Percentiles rank a stretch among this genome's conserved stretches.
Conservation (phyloP, 495 filamentous ascomycete genomes). For the Corynascus novoguineensis region DNA sequence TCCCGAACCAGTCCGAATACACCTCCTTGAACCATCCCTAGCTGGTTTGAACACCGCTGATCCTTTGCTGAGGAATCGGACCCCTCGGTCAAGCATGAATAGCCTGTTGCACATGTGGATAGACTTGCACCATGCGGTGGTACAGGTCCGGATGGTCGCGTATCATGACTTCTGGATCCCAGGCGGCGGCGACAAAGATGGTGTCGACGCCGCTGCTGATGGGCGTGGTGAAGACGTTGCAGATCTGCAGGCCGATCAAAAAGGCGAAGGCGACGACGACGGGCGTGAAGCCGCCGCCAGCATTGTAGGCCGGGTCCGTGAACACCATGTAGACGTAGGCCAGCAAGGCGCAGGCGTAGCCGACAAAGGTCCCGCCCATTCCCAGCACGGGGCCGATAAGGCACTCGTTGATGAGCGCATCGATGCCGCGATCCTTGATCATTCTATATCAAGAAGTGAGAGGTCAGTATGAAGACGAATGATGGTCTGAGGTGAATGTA, state of each 20-base stretch:
- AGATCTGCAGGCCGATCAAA: constrained; percentile 79
- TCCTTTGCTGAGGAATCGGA: no score
- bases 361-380: constrained; percentile 79
- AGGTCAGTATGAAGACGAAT: constrained; percentile 10
- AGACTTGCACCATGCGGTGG: constrained; percentile 65
- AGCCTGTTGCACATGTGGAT: constrained; percentile 69
- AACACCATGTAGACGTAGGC: constrained; percentile 75
- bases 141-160: constrained; percentile 78
- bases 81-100: constrained; percentile 31
- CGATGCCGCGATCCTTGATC: constrained; percentile 87
- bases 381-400: constrained; percentile 85
- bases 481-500: not conserved
- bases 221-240: constrained; percentile 80
- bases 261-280: constrained; percentile 80
- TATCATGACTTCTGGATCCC: constrained; percentile 83
- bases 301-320: constrained; percentile 75
- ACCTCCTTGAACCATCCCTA: no score
- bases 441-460: constrained; percentile 39
- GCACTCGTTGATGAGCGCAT: constrained; percentile 84
- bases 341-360: constrained; percentile 72
- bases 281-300: constrained; percentile 50
- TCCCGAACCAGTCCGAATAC: no score
- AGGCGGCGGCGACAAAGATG: constrained; percentile 82
- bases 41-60: no score
- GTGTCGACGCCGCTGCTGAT: constrained; percentile 68